Evolutionary conservation across 208 protist species (phyloP).

Genomic region (Crithidia mellificae): DNA sequence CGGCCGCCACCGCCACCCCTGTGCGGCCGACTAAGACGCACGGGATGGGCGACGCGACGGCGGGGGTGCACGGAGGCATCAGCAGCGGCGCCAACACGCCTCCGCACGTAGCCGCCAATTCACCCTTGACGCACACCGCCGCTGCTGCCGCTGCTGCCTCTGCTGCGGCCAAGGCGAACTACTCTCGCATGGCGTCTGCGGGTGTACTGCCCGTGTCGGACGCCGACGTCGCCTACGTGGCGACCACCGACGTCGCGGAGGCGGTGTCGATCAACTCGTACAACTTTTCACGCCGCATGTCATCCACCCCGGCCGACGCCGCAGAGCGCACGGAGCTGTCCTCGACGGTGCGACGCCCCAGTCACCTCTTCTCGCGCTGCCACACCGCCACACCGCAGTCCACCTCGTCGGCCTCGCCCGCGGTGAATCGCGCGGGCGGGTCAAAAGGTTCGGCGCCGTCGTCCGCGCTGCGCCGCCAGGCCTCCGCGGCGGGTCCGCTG

Average conservation of each 20-base stretch:
- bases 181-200: conserved; percentile 39
- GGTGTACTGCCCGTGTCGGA: conserved; percentile 59
- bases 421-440: not conserved
- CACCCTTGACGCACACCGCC: no score
- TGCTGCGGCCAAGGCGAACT: conserved; percentile 13
- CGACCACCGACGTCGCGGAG: conserved; percentile 49
- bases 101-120: not conserved
- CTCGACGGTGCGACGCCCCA: conserved; percentile 9
- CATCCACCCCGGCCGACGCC: conserved; percentile 7
- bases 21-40: conserved; percentile 21
- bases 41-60: not conserved
- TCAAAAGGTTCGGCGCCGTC: not conserved
- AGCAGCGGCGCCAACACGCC: no score
- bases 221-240: conserved; percentile 54
- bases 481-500: conserved; percentile 10
- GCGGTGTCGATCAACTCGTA: conserved; percentile 49
- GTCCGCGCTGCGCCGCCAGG: conserved; percentile 13
- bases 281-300: conserved; percentile 58
- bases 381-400: conserved; percentile 29
- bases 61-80: not conserved
- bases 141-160: conserved; percentile 9
- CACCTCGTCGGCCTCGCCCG: not conserved
- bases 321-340: conserved; percentile 4
- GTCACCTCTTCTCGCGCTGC: conserved; percentile 33
- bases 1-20: conserved; percentile 9